Conservation (phyloP, 768 basidiomycete genomes). For the Auricularia sp. region DNA sequence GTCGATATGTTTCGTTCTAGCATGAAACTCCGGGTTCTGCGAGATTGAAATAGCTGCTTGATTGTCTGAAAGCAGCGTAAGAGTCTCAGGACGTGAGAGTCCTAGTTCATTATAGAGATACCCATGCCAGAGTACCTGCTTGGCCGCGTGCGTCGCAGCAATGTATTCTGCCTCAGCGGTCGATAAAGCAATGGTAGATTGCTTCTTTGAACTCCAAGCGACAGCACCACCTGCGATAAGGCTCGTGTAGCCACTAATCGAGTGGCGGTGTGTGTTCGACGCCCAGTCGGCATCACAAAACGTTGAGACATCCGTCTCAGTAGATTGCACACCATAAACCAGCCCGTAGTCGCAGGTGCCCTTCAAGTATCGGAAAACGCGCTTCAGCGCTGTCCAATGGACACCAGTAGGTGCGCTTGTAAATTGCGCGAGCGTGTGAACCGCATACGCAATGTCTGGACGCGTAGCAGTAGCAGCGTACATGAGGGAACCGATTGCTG, state of each 20-base stretch:
- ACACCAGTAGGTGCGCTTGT: slow-evolving; percentile 9
- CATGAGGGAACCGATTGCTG: slow-evolving; percentile 19
- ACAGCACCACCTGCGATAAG: slow-evolving; percentile 25
- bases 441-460: slow-evolving; percentile 24
- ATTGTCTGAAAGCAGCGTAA: slow-evolving; percentile 11
- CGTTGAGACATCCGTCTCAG: slow-evolving; percentile 10
- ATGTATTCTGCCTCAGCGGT: slow-evolving; percentile 37
- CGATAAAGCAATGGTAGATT: slow-evolving; percentile 28
- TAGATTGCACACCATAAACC: background rate
- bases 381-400: slow-evolving; percentile 19
- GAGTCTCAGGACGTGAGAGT: no score
- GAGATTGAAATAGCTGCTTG: slow-evolving; percentile 16
- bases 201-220: slow-evolving; percentile 31
- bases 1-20: slow-evolving; percentile 30
- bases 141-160: slow-evolving; percentile 21
- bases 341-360: slow-evolving; percentile 15
- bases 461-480: slow-evolving; percentile 22
- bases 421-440: slow-evolving; percentile 17
- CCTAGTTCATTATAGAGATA: no score
- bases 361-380: slow-evolving; percentile 18
- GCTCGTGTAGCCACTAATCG: slow-evolving; percentile 23
- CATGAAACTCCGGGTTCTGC: slow-evolving; percentile 19
- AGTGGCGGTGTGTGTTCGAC: slow-evolving; percentile 16
- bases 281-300: slow-evolving; percentile 26
- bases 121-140: slow-evolving; percentile 26